Conservation (phyloP, 495 filamentous ascomycete genomes). For the Aspergillus affinis region DNA sequence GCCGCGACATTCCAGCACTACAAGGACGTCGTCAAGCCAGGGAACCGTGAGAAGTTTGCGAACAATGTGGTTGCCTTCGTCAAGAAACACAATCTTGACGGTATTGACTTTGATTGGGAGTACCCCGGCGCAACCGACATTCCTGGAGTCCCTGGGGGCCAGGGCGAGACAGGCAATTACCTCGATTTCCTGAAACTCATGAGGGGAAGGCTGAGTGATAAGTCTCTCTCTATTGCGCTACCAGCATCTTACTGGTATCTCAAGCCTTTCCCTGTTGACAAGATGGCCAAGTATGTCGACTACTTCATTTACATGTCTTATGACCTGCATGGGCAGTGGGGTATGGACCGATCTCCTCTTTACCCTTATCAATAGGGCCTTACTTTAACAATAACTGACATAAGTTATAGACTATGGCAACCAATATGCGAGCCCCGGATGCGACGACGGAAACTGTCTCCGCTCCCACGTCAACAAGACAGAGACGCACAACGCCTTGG, state of each 20-base stretch:
- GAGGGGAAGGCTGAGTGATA: not conserved
- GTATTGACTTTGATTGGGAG: constrained; percentile 45
- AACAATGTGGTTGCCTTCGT: constrained; percentile 37
- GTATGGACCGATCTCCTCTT: constrained; percentile 1
- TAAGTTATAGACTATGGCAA: too few species aligned
- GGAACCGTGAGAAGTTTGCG: constrained; percentile 34
- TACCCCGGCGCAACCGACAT: constrained; percentile 25
- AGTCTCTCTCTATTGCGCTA: constrained; percentile 13
- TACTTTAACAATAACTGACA: too few species aligned
- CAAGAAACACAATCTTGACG: constrained; percentile 33
- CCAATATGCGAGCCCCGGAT: too few species aligned
- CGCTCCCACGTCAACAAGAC: too few species aligned
- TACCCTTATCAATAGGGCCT: too few species aligned
- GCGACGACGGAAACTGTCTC: too few species aligned
- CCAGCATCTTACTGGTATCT: constrained; percentile 28
- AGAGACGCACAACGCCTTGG: not conserved
- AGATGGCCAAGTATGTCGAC: constrained; percentile 23
- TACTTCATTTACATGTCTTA: constrained; percentile 42
- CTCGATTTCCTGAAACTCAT: constrained; percentile 24
- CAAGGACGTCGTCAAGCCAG: constrained; percentile 9
- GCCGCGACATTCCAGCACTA: too few species aligned
- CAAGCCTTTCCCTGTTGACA: constrained; percentile 24
- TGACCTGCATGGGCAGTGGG: constrained; percentile 28
- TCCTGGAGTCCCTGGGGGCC: not conserved
- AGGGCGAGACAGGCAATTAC: constrained; percentile 16